Evolutionary conservation across 257 asterid species (phyloP).

Genomic region (Lycium ferocissimum): DNA sequence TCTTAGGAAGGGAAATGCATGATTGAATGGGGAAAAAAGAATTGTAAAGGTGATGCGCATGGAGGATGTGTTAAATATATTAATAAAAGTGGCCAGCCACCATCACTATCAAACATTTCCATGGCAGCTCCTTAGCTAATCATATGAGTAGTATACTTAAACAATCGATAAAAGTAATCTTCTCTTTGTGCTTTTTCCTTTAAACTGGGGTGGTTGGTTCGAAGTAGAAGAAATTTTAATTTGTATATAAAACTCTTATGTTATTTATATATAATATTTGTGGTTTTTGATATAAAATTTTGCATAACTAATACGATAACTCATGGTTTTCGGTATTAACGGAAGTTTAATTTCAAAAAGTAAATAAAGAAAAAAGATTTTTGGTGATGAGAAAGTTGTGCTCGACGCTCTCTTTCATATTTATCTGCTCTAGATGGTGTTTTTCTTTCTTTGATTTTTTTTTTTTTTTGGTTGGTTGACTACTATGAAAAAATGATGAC

Average conservation of each 20-base stretch:
- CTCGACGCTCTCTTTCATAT: no score
- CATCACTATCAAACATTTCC: slow-evolving; percentile 23
- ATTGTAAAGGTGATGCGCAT: slow-evolving; percentile 43
- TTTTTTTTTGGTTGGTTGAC: no score
- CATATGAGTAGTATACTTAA: neutral
- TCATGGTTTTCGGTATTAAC: neutral
- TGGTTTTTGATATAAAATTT: neutral
- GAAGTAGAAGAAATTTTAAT: neutral
- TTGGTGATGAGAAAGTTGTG: neutral
- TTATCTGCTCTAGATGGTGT: no score
- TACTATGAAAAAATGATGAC: no score
- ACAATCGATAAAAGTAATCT: neutral
- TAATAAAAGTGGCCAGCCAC: slow-evolving; percentile 37
- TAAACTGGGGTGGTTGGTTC: neutral
- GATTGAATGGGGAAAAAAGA: slow-evolving; percentile 37
- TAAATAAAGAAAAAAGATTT: neutral
- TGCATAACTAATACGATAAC: neutral
- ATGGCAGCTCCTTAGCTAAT: slow-evolving; percentile 26
- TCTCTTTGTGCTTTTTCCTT: neutral
- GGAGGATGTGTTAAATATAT: slow-evolving; percentile 32
- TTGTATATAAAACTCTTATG: no score
- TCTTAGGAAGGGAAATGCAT: slow-evolving; percentile 41
- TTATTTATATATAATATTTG: no score
- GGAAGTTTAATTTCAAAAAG: neutral
- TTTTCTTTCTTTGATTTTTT: no score